phyloP scores from a whole-genome alignment of 805 yeast genomes.

The Debaryomyces prosopidis region DNA sequence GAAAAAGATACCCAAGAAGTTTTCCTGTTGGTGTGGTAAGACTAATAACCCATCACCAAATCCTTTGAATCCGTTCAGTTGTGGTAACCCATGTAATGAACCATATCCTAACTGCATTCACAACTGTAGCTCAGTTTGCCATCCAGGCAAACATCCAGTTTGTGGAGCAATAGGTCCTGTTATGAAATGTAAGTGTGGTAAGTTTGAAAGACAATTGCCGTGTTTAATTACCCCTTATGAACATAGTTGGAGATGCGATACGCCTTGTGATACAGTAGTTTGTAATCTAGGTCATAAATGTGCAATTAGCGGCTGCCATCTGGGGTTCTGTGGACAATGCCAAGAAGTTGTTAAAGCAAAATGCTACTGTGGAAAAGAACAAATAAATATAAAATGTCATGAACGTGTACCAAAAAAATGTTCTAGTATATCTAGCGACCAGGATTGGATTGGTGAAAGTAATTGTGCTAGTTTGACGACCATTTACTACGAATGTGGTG shows the following conservation, averaged over 20 bases:
- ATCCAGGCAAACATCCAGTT: slow-evolving; percentile 83
- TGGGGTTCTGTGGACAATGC: slow-evolving; percentile 83
- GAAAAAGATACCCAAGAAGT: slow-evolving; percentile 52
- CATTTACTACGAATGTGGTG: slow-evolving; percentile 60
- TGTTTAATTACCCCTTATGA: slow-evolving; percentile 70
- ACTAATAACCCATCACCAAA: slow-evolving; percentile 63
- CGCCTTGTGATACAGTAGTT: slow-evolving; percentile 57
- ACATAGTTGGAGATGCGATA: slow-evolving; percentile 68
- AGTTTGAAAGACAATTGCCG: slow-evolving; percentile 61
- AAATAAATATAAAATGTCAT: slow-evolving; percentile 44
- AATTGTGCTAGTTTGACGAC: slow-evolving; percentile 43
- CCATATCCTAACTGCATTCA: slow-evolving; percentile 64
- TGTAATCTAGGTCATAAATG: slow-evolving; percentile 74
- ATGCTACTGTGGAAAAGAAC: slow-evolving; percentile 78
- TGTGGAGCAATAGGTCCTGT: slow-evolving; percentile 81
- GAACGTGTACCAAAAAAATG: slow-evolving; percentile 40
- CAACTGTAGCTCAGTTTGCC: slow-evolving; percentile 73
- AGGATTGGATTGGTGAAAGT: slow-evolving; percentile 33
- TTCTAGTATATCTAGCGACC: slow-evolving; percentile 13
- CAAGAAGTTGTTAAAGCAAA: slow-evolving; percentile 42
- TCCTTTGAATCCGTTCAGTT: slow-evolving; percentile 71
- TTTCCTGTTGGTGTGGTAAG: slow-evolving; percentile 90
- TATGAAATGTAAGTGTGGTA: slow-evolving; percentile 75
- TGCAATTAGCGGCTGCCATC: slow-evolving; percentile 57
- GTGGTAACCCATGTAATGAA: slow-evolving; percentile 79